These are phyloP conservation scores for Eucalyptus albens DNA, from an alignment of 345 rosid species.

Conservation along the genomic window DNA sequence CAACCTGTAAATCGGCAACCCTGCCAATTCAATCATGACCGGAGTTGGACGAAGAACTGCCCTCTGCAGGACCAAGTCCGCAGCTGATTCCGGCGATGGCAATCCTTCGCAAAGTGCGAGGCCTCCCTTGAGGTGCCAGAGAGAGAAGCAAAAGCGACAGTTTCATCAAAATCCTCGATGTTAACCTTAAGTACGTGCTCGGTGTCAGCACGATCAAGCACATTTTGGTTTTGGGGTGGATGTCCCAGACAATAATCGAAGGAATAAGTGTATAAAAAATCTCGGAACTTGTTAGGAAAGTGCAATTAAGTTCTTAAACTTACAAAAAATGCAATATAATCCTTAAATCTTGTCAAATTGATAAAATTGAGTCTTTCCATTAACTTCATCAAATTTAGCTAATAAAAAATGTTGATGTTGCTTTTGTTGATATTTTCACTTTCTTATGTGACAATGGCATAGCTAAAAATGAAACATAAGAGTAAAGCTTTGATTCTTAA, in stretches of 20 bases:
- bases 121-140: background rate
- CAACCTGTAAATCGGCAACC: background rate
- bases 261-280: rapidly evolving
- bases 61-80: constrained; percentile 45
- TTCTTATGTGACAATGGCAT: no score
- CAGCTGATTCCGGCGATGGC: constrained; percentile 9
- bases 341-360: rapidly evolving
- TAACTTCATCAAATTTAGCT: no score
- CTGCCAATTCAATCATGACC: constrained; percentile 15
- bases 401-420: no score
- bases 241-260: background rate
- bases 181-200: constrained; percentile 20
- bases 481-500: no score
- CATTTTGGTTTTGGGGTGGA: background rate
- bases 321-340: rapidly evolving
- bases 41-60: constrained; percentile 44
- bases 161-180: constrained; percentile 13
- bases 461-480: no score
- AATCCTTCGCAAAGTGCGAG: constrained; percentile 2
- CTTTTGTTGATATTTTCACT: no score
- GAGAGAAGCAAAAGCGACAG: constrained; percentile 4
- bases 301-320: rapidly evolving
- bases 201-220: constrained; percentile 9
- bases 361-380: rapidly evolving
- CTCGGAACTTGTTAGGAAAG: no score